Base-by-base conservation (phyloP, 441 rosid species). In the Viola pubescens region DNA sequence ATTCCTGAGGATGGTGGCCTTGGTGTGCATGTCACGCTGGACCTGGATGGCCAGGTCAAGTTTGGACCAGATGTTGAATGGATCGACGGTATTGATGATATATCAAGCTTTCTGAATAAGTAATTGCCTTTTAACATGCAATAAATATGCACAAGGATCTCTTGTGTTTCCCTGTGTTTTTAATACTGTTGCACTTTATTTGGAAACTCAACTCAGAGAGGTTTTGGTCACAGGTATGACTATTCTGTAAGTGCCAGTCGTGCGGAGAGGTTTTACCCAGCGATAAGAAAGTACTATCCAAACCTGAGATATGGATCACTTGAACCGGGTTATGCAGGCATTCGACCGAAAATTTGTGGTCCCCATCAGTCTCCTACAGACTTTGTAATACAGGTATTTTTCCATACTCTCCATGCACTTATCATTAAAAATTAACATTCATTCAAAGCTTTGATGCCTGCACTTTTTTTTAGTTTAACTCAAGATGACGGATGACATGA, bases 31-130 rank as follows among this genome's bases (percentile, higher is more conserved):
- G 91, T 88, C 63, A 87, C 95, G 59, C 62, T 91, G 62, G 98
- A 89, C 79, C 80, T 91, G 75, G 86, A 82, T 65, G 94, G 91
- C 54, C 81, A 80, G 67, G 79, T 85, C 54, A 91, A 89, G 85
- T 91, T 87, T 78, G 96, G 98, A 54, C 98, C 96, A 0, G 87
- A 91, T 73, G 96, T 91, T 50, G 95, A 91, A 61, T 91, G 98
- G 96, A 87, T 87, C 52, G 49, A 74, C 48, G 75, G 81, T 67
- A 37, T 60, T 48, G 86, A 80, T 34, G 89, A 87, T 40, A 52
- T 67, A 60, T 76, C 85, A 48, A 83, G 82, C 88, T 91, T 87
- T 74, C 83, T 87, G 52, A 83, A 91, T 60, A 81, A 69, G 96
- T 86, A 79, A 60, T 41, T 54, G 47, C 37, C 58, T 61, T 60